A percentile compares a stretch with the other conserved stretches of the same genome.
phyloP scores from a whole-genome alignment of 495 filamentous ascomycete genomes.

The Penicillium paradoxum region DNA sequence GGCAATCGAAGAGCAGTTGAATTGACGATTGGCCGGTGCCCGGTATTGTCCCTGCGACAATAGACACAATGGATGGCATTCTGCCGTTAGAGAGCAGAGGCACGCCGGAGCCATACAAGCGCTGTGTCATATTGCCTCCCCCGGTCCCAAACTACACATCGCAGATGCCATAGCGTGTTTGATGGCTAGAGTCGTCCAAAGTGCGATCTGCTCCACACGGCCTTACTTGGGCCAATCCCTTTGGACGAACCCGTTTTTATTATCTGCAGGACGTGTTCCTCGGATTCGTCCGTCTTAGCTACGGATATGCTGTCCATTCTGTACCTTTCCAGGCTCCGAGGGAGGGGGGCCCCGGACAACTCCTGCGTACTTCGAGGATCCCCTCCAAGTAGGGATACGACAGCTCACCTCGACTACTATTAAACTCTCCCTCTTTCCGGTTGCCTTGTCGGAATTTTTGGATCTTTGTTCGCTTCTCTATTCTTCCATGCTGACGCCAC shows the following conservation, averaged over 20 bases:
- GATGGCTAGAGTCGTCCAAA: background rate
- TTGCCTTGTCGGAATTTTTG: slow-evolving; percentile 17
- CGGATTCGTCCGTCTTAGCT: slow-evolving; percentile 16
- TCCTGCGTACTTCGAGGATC: background rate
- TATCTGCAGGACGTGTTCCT: background rate
- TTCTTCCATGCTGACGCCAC: slow-evolving; percentile 7
- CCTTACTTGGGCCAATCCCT: slow-evolving; percentile 5
- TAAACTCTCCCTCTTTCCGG: slow-evolving; percentile 16
- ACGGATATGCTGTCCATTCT: slow-evolving; percentile 4
- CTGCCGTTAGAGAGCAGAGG: background rate
- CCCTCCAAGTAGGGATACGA: slow-evolving; percentile 13
- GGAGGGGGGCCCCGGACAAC: slow-evolving; percentile 1
- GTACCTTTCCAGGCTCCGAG: slow-evolving; percentile 17
- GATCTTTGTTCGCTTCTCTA: background rate
- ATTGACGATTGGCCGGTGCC: background rate
- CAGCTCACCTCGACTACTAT: slow-evolving; percentile 18
- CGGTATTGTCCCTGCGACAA: background rate
- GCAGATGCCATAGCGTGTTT: background rate
- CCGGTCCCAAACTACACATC: slow-evolving; percentile 9
- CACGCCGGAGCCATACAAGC: background rate
- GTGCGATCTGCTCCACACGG: background rate
- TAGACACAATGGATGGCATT: background rate
- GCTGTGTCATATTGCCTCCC: slow-evolving; percentile 27
- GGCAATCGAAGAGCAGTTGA: background rate
- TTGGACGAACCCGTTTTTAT: background rate